phyloP scores from a whole-genome alignment of 768 basidiomycete genomes.

The Vararia minispora region DNA sequence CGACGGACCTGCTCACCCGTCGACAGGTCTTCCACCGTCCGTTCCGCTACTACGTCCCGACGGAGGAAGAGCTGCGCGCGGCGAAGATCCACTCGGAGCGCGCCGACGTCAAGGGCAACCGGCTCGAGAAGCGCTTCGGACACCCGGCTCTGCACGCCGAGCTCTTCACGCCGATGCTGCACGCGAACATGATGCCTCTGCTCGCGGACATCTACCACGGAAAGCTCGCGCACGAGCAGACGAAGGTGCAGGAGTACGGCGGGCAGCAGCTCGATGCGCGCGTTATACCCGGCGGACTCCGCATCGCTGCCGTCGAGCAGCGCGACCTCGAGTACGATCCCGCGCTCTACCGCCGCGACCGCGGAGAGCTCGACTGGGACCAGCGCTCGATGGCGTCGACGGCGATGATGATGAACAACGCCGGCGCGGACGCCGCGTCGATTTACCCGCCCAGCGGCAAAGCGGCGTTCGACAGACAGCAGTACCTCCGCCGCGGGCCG shows the following conservation, averaged over 20 bases:
- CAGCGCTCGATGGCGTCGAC: slow-evolving; percentile 60
- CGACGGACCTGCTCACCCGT: no score
- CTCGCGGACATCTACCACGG: slow-evolving; percentile 69
- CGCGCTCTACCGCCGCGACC: slow-evolving; percentile 63
- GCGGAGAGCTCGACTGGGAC: slow-evolving; percentile 87
- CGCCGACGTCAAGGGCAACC: slow-evolving; percentile 57
- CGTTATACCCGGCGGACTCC: slow-evolving; percentile 67
- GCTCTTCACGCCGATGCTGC: slow-evolving; percentile 82
- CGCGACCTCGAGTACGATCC: slow-evolving; percentile 77
- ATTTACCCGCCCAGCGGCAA: slow-evolving; percentile 27
- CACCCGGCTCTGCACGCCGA: slow-evolving; percentile 87
- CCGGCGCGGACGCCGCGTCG: slow-evolving; percentile 31
- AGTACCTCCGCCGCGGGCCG: slow-evolving; percentile 28
- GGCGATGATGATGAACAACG: slow-evolving; percentile 39
- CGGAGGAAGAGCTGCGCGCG: slow-evolving; percentile 59
- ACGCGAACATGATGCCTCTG: slow-evolving; percentile 75
- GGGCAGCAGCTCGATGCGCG: slow-evolving; percentile 68
- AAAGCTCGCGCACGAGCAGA: slow-evolving; percentile 48
- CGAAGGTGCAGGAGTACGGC: slow-evolving; percentile 68
- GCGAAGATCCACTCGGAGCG: slow-evolving; percentile 73
- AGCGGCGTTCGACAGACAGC: slow-evolving; percentile 18
- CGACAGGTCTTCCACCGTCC: slow-evolving; percentile 53
- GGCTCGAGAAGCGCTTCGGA: slow-evolving; percentile 85
- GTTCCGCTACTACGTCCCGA: slow-evolving; percentile 82
- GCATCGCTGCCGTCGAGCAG: slow-evolving; percentile 74